Base-by-base conservation (phyloP, 352 stramenopile species). In the Blastocystis sp. region DNA sequence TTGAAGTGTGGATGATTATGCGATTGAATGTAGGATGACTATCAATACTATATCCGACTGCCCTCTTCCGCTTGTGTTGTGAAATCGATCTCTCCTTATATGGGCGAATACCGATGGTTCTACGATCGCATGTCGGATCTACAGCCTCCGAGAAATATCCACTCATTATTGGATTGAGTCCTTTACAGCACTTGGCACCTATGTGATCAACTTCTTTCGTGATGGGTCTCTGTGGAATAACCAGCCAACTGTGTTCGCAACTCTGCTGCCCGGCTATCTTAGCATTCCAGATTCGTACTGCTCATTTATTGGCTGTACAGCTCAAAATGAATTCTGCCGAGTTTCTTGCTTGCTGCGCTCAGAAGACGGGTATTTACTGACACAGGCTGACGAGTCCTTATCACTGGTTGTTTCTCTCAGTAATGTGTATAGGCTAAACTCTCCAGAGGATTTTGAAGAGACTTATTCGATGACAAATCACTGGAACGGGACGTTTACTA, bases 91-190 rank as follows among this genome's bases (percentile, higher is more conserved):
- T 8, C 0, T n/a, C n/a, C n/a, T 8, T 64, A 41, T 37, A 11
- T 47, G 18, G 13, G 20, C 7, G 30, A 66, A 18, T 81, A 81
- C 39, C 70, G 43, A 54, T 16, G n/a, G 13, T 41, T 24, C 18
- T 81, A 81, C 30, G 70, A 81, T 30, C 70, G 70, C 24, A 81
- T 65, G 70, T 63, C 37, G 11, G 39, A 81, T 30, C 18, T 41
- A 16, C 70, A 81, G 45, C 70, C 70, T 5, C 70, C 70, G 7
- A 73, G 16, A n/a, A 20, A 73, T 73, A 73, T 73, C 63, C 63
- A 43, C 30, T 73, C 63, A 13, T 43, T 73, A 5, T 16, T 16
- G 20, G 30, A 73, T 34, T 37, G 63, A 5, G 13, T 20, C 30
- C 20, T 73, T 45, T 13, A 34, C n/a, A 30, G 20, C 63, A 73